Base-by-base conservation (phyloP, 495 filamentous ascomycete genomes). In the Penicillium diatomitis region DNA sequence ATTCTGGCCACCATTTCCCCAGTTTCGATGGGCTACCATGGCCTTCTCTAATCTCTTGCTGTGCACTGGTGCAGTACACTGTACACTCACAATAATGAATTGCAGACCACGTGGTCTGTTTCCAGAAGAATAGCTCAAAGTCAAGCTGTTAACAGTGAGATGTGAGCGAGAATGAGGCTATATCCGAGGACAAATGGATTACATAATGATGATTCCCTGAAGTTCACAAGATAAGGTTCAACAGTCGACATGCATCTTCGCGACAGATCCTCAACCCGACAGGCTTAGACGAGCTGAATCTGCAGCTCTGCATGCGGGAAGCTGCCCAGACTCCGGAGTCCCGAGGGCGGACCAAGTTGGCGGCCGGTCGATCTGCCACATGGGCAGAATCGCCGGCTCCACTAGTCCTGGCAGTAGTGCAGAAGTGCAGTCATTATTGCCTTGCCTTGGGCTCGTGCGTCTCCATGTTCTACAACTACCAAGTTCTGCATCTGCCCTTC, bases 1-100 rank as follows among this genome's bases (percentile, higher is more conserved):
- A 61, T 61, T 52, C 51, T 61, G 55, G 55, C 49, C 43, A 48
- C 42, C 38, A n/a, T 33, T 41, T 46, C 51, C 47, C 20, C 20
- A 20, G 49, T 44, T 48, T 48, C 46, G 43, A 48, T 44, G 42
- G 35, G 39, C 37, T 52, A 42, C 49, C 35, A 54, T 47, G 29
- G 29, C 29, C 30, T 11, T 43, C 10, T 32, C 4, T 0, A 11
- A 7, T 7, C 28, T 10, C 34, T 36, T 36, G 10, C 34, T 6
- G 20, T 31, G 32, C 0, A 6, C 5, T 32, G 10, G 41, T 12
- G n/a, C 4, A 43, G 3, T 12, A 31, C 28, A 7, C 9, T n/a
- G 2, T 6, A 40, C 38, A 40, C 0, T 20, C 20, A 20, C 20
- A 20, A 20, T 20, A 20, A 20, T 20, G 20, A 20, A 2, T 20